Conservation (phyloP, 345 rosid species). For the Gossypium anomalum region DNA sequence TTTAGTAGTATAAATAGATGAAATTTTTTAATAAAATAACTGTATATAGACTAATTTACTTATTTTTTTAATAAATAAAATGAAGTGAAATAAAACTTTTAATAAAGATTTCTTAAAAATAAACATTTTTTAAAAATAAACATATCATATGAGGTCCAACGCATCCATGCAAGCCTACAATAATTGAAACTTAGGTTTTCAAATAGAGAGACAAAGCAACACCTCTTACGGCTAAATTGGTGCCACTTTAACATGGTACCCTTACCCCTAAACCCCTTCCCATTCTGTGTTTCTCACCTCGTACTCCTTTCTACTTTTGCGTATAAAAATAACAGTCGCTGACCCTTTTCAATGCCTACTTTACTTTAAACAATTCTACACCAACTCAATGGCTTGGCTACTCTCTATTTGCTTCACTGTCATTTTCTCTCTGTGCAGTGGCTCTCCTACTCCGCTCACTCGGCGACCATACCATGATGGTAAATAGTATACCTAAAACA, state of each 20-base stretch:
- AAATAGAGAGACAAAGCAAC: constrained; percentile 4
- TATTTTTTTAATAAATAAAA: too few species aligned
- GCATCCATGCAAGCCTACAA: neutral
- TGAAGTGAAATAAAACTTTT: too few species aligned
- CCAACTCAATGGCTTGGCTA: constrained; percentile 12
- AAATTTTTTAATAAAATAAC: too few species aligned
- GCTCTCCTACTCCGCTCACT: neutral
- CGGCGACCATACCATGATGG: neutral
- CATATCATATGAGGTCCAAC: too few species aligned
- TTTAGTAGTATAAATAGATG: too few species aligned
- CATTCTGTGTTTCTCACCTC: neutral
- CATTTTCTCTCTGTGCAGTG: neutral
- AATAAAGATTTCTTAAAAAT: too few species aligned
- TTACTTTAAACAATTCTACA: neutral
- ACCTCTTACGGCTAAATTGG: constrained; percentile 14
- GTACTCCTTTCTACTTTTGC: neutral
- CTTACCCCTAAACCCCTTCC: too few species aligned
- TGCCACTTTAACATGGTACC: constrained; percentile 13
- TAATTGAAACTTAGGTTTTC: neutral
- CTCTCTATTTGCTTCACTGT: constrained; percentile 8
- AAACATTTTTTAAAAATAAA: too few species aligned
- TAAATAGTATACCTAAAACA: neutral
- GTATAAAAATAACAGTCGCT: neutral
- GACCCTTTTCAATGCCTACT: neutral
- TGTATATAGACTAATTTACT: too few species aligned